phyloP scores from a whole-genome alignment of 2,329 filamentous ascomycete genomes.

The Exophiala calicioides region DNA sequence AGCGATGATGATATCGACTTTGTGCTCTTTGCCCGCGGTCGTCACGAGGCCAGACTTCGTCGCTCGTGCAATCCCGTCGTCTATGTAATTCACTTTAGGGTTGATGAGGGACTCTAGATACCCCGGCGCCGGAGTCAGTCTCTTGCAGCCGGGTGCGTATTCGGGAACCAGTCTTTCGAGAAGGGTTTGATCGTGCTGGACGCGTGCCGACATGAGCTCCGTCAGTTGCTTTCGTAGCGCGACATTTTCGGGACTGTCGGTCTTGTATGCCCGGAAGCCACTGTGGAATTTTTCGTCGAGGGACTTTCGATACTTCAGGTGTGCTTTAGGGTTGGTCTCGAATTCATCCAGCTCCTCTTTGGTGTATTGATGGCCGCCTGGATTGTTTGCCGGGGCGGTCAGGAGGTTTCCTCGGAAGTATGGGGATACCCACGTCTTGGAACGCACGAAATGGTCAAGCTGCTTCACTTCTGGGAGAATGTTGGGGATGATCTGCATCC shows the following conservation, averaged over 20 bases:
- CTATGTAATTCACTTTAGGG: conserved; percentile 29
- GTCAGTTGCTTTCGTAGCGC: too few relatives aligned
- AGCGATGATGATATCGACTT: conserved; percentile 37
- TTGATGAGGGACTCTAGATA: conserved; percentile 30
- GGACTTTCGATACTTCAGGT: too few relatives aligned
- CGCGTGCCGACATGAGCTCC: too few relatives aligned
- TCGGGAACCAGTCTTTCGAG: conserved; percentile 24
- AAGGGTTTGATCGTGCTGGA: too few relatives aligned
- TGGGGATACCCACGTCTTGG: conserved; percentile 31
- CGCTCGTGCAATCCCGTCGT: conserved; percentile 19
- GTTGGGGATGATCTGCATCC: conserved; percentile 39
- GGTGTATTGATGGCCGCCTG: too few relatives aligned
- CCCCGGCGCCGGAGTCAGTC: conserved; percentile 23
- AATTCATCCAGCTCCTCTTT: too few relatives aligned
- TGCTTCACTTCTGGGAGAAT: conserved; percentile 40
- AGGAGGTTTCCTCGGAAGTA: too few relatives aligned
- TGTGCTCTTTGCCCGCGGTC: conserved; percentile 35
- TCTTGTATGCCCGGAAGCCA: too few relatives aligned
- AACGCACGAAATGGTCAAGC: conserved; percentile 30
- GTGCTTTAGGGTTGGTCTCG: too few relatives aligned
- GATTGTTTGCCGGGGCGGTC: too few relatives aligned
- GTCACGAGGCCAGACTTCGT: conserved; percentile 33
- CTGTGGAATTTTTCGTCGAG: too few relatives aligned
- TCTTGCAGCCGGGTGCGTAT: conserved; percentile 16
- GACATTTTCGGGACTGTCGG: too few relatives aligned